A percentile compares a stretch with the other conserved stretches of the same genome.
These are phyloP conservation scores for Vinca minor DNA, from an alignment of 257 asterid species.

Conservation along the genomic window DNA sequence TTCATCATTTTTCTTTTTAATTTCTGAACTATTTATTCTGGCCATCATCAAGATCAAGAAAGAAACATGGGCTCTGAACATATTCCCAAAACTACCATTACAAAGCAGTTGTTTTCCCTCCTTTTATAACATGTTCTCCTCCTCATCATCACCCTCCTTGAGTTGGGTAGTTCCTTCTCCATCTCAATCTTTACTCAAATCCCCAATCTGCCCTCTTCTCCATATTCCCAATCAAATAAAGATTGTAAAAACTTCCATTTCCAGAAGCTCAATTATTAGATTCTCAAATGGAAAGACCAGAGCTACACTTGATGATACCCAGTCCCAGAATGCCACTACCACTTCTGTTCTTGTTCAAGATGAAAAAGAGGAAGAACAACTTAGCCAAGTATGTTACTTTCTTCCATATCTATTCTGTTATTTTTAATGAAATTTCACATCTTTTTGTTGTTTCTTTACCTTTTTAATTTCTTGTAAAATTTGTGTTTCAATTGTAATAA, in stretches of 20 bases:
- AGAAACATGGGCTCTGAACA: neutral
- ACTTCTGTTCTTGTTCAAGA: constrained; percentile 32
- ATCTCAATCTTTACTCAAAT: constrained; percentile 18
- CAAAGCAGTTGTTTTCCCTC: neutral
- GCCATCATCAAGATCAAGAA: neutral
- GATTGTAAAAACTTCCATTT: constrained; percentile 5
- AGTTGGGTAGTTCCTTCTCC: constrained; percentile 22
- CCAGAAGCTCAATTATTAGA: constrained; percentile 11
- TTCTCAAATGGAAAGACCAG: constrained; percentile 17
- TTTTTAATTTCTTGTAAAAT: neutral
- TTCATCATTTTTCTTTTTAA: neutral
- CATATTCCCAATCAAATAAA: constrained; percentile 11
- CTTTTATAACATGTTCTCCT: constrained; percentile 10
- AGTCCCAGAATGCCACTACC: too few relatives aligned
- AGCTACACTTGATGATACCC: constrained; percentile 36
- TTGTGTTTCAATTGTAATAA: too few relatives aligned
- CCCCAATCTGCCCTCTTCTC: constrained; percentile 18
- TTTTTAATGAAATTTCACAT: neutral
- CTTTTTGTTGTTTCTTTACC: neutral
- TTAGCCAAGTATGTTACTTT: constrained; percentile 31
- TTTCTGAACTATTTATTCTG: neutral
- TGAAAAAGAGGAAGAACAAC: constrained; percentile 18
- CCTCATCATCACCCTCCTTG: constrained; percentile 15
- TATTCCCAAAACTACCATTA: neutral
- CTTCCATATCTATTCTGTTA: neutral